Conservation (phyloP, 371 early-diverging fungal species). For the Modicella reniformis region DNA sequence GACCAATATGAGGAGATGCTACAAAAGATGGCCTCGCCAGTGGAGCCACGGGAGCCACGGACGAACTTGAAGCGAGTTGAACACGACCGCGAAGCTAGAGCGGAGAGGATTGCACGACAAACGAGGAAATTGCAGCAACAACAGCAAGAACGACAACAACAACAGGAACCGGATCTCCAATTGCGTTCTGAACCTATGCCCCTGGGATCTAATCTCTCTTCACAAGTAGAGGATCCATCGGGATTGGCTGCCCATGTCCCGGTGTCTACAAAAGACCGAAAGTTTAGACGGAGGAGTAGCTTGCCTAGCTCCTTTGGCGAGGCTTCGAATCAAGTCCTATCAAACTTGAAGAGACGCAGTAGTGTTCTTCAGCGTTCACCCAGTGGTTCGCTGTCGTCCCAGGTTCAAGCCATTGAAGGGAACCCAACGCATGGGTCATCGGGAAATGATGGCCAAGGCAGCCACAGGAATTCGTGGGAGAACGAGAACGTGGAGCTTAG, state of each 20-base stretch:
- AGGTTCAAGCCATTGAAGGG: not conserved
- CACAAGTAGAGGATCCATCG: not conserved
- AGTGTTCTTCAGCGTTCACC: constrained; percentile 28
- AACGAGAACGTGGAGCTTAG: constrained; percentile 7
- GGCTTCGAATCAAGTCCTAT: constrained; percentile 5
- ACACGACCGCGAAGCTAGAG: constrained; percentile 14
- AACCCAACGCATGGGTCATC: not conserved
- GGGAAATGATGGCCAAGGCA: not conserved
- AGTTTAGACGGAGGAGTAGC: constrained; percentile 40
- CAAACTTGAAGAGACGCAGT: constrained; percentile 24
- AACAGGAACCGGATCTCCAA: not conserved
- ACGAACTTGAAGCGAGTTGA: constrained; percentile 22
- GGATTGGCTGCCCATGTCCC: not conserved
- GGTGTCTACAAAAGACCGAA: constrained; percentile 19
- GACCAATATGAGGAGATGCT: constrained; percentile 52
- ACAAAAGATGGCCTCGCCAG: constrained; percentile 39
- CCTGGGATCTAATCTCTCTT: not conserved
- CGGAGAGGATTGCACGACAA: constrained; percentile 11
- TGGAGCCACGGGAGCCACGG: constrained; percentile 24
- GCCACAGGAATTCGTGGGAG: constrained; percentile 18
- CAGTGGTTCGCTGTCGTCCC: constrained; percentile 1
- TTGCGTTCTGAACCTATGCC: constrained; percentile 1
- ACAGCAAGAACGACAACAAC: constrained; percentile 5
- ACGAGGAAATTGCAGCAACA: constrained; percentile 25
- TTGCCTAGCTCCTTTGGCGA: constrained; percentile 35